phyloP scores from a whole-genome alignment of 2,329 filamentous ascomycete genomes.

The Sordariomycetes sp. region DNA sequence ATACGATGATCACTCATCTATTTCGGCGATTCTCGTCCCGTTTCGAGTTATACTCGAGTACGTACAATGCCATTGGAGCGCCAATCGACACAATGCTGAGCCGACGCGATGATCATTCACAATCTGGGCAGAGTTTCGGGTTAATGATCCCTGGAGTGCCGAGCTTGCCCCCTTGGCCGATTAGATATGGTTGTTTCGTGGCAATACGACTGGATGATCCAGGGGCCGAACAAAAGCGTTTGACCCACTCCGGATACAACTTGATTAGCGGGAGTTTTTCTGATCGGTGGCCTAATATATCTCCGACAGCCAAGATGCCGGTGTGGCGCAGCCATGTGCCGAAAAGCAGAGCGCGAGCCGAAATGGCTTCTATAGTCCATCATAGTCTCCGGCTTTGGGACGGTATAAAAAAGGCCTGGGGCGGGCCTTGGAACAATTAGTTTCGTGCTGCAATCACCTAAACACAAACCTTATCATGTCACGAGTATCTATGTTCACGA shows the following conservation, averaged over 20 bases:
- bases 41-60: no score
- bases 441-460: not conserved
- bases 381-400: not conserved
- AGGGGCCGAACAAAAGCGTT: not conserved
- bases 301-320: not conserved
- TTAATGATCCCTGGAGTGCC: no score
- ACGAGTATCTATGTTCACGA: constrained; percentile 13
- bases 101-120: no score
- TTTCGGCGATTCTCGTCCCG: no score
- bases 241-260: not conserved
- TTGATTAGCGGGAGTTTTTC: not conserved
- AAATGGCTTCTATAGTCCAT: not conserved
- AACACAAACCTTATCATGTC: not conserved
- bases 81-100: no score
- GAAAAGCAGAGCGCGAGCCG: not conserved
- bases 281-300: not conserved
- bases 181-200: no score
- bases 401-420: not conserved
- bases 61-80: no score
- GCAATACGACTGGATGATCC: not conserved
- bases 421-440: not conserved
- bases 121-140: no score
- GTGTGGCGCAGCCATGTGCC: not conserved
- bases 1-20: no score
- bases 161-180: no score